phyloP scores from a whole-genome alignment of 306 rosid genomes.

The Pterocarpus macrocarpus region DNA sequence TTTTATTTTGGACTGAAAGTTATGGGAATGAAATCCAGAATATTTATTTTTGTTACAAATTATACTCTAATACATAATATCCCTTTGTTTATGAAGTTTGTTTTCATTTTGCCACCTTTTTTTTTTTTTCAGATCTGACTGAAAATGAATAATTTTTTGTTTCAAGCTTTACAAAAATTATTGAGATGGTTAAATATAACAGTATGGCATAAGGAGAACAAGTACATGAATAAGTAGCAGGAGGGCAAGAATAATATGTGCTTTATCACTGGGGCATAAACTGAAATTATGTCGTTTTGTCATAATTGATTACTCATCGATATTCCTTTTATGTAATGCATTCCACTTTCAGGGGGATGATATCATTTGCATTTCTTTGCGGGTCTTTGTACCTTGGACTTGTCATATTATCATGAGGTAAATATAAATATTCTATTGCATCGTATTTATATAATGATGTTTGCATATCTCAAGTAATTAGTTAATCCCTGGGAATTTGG shows the following conservation, averaged over 20 bases:
- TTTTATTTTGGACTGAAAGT: conserved; percentile 1
- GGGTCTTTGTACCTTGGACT: conserved; percentile 66
- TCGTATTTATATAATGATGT: not conserved
- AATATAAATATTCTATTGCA: conserved; percentile 7
- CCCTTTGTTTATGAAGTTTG: not conserved
- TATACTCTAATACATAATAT: not conserved
- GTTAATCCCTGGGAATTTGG: conserved; percentile 20
- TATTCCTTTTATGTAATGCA: conserved; percentile 23
- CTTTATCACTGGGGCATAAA: not conserved
- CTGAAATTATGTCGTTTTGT: not conserved
- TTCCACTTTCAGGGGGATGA: conserved; percentile 61
- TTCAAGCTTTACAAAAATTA: not conserved
- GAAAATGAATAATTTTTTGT: conserved; percentile 3
- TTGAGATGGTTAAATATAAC: conserved; percentile 16
- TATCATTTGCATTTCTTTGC: conserved; percentile 58
- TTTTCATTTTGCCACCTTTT: conserved; percentile 18
- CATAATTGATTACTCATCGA: not conserved
- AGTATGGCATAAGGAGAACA: not conserved
- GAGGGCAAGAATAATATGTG: not conserved
- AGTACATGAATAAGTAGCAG: not conserved
- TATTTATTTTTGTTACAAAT: not conserved
- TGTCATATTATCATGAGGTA: conserved; percentile 69
- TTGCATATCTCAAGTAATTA: conserved; percentile 5
- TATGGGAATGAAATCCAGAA: conserved; percentile 11
- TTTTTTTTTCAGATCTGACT: conserved; percentile 13